These are phyloP conservation scores for Polychytrium aggregatum DNA, from an alignment of 192 early-diverging fungal species.

Conservation along the genomic window DNA sequence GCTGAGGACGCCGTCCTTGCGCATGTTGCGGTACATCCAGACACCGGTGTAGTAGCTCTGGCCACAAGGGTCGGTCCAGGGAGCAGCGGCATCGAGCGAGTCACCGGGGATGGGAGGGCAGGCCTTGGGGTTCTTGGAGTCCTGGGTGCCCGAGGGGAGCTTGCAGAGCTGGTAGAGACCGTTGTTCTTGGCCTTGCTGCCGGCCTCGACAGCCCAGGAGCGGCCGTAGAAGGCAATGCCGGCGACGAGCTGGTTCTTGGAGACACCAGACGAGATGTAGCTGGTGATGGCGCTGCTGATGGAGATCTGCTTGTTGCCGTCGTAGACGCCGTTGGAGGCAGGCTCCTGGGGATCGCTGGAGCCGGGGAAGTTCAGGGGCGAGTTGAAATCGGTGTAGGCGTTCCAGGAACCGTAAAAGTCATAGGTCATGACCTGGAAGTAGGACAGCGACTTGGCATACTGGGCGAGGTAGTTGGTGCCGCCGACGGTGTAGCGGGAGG, in stretches of 20 bases:
- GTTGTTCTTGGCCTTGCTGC: too few relatives aligned
- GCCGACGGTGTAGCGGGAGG: constrained; percentile 1
- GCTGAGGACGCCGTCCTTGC: constrained; percentile 38
- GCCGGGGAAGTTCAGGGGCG: constrained; percentile 7
- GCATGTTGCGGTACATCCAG: constrained; percentile 50
- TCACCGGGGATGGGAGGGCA: constrained; percentile 7
- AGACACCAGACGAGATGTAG: too few relatives aligned
- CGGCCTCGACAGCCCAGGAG: too few relatives aligned
- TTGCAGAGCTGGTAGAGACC: too few relatives aligned
- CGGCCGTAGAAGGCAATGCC: too few relatives aligned
- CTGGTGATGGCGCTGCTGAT: too few relatives aligned
- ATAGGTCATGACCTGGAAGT: constrained; percentile 11
- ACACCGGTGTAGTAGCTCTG: constrained; percentile 17
- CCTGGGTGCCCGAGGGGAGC: too few relatives aligned
- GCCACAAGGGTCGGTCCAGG: constrained; percentile 6
- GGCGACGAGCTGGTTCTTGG: too few relatives aligned
- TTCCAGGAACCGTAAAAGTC: constrained; percentile 11
- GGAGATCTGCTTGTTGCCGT: too few relatives aligned
- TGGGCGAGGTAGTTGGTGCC: constrained; percentile 6
- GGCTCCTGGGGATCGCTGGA: constrained; percentile 6
- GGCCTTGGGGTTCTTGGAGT: neutral
- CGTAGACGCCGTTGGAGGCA: too few relatives aligned
- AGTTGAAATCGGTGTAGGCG: constrained; percentile 11
- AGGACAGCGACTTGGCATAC: constrained; percentile 2
- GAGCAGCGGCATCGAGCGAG: constrained; percentile 1